Percentiles rank a stretch among this genome's conserved stretches.
Conservation (phyloP, 768 basidiomycete species). For the Asterophora lycoperdoides region DNA sequence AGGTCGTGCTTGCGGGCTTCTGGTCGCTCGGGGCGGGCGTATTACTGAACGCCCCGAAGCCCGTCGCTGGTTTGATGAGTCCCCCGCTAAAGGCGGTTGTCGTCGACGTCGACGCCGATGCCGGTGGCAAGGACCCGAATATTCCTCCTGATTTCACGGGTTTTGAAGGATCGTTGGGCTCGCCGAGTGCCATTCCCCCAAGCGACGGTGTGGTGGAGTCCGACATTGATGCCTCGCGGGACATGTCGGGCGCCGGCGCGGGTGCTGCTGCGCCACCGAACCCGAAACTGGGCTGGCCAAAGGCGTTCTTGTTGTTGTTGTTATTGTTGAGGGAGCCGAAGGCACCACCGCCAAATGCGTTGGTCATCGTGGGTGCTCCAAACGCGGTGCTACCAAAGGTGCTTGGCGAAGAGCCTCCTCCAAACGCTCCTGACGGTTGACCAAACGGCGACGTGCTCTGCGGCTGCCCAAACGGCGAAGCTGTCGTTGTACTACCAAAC, state of each 20-base stretch:
- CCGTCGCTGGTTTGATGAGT: conserved; percentile 35
- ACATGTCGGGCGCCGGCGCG: conserved; percentile 26
- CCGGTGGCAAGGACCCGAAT: conserved; percentile 34
- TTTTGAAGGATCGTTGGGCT: conserved; percentile 23
- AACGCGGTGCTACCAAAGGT: conserved; percentile 22
- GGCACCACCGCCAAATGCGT: conserved; percentile 18
- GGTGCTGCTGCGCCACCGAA: conserved; percentile 12
- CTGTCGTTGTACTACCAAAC: too few relatives aligned
- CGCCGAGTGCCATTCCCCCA: conserved; percentile 22
- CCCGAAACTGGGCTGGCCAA: conserved; percentile 28
- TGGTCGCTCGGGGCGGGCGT: conserved; percentile 5
- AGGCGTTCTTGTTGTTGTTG: conserved; percentile 15
- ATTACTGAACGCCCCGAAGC: conserved; percentile 45
- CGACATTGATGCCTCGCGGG: conserved; percentile 46
- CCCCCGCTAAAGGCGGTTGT: conserved; percentile 26
- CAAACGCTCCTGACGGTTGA: conserved; percentile 12
- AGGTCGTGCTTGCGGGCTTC: neutral
- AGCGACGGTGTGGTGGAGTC: conserved; percentile 34
- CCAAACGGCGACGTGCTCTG: conserved; percentile 16
- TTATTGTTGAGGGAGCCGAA: conserved; percentile 17
- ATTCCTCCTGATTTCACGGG: conserved; percentile 27
- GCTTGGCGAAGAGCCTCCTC: conserved; percentile 15
- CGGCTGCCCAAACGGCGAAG: conserved; percentile 18
- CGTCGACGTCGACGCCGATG: conserved; percentile 17
- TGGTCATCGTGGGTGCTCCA: conserved; percentile 16